Percentiles rank a stretch among this genome's conserved stretches.
Conservation (phyloP, 306 rosid genomes). For the Hippophae tibetana region DNA sequence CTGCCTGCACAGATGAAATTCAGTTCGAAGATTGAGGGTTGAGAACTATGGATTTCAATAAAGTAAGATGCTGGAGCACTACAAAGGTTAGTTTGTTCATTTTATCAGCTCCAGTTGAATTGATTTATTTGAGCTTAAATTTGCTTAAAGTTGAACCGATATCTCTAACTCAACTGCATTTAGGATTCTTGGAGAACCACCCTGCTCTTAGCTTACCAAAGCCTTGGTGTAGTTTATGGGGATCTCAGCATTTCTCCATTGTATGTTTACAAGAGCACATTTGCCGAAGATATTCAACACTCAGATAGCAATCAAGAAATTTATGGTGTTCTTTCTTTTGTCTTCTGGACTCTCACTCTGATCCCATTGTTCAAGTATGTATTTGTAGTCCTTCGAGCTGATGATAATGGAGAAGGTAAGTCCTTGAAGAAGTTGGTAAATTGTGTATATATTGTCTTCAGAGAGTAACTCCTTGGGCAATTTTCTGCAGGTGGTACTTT, state of each 20-base stretch:
- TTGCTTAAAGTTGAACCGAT: constrained; percentile 9
- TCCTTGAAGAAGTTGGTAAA: constrained; percentile 3
- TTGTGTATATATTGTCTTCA: background rate
- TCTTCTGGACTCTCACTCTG: constrained; percentile 94
- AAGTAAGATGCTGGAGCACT: constrained; percentile 52
- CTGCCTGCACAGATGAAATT: constrained; percentile 21
- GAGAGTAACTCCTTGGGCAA: constrained; percentile 19
- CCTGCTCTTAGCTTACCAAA: constrained; percentile 80
- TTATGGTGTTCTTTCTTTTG: constrained; percentile 88
- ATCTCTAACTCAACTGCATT: constrained; percentile 22
- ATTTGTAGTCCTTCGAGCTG: constrained; percentile 88
- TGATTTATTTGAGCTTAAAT: constrained; percentile 7
- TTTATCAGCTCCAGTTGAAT: constrained; percentile 7
- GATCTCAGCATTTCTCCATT: constrained; percentile 94
- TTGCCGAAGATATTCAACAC: constrained; percentile 93
- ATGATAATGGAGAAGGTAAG: constrained; percentile 96
- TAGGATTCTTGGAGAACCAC: constrained; percentile 82
- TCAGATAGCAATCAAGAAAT: constrained; percentile 92
- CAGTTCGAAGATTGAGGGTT: constrained; percentile 23
- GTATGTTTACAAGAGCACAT: constrained; percentile 86
- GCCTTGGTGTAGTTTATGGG: constrained; percentile 98
- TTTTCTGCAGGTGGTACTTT: constrained; percentile 83
- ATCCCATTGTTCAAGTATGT: constrained; percentile 89
- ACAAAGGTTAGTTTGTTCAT: constrained; percentile 57
- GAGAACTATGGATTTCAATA: constrained; percentile 63